Base-by-base conservation (phyloP, 495 filamentous ascomycete genomes). In the Neurospora sp. region DNA sequence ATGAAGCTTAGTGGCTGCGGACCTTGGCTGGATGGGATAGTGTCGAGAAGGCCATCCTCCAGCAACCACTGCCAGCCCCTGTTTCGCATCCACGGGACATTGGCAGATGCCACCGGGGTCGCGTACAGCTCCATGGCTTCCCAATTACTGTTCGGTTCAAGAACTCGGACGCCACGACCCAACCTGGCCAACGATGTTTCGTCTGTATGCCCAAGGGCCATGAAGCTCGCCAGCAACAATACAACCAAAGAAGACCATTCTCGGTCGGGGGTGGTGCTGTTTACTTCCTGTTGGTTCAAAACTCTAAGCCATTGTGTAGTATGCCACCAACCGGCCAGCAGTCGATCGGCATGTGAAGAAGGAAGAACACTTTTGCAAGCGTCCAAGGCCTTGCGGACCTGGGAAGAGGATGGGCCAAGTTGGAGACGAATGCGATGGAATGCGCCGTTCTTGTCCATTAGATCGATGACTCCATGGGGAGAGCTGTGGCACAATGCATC, bases 241-340 rank as follows among this genome's bases (percentile, higher is more conserved):
- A 96, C 85, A 6, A 93, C 88, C 70, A 93, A 83, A 5, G 92
- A 90, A 10, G 90, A 92, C 93, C 93, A 97, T 77, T 98, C 95
- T 4, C 83, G 69, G 72, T 95, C 88, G 39, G 81, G 83, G 27
- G 84, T 41, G 8, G 69, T 39, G 16, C 71, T 54, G 1, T 70
- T 39, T 66, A 85, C 84, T 39, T 80, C 78, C 42, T 85, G 84
- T 18, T 8, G 54, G 27, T 62, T 62, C 20, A 62, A 3, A 3
- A 31, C 49, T 27, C 23, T 2, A 40, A 93, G 86, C 90, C 91
- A 93, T 75, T 89, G 88, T 79, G 91, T 88, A 12, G 89, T 86
- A 76, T 92, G 89, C 90, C 91, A 94, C 93, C 93, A 96, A 7
- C 87, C 89, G 1, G 88, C 83, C 54, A 93, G 77, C 6, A 95